These are phyloP conservation scores for Cercospora canescens DNA, from an alignment of 2,329 filamentous ascomycete species.

Conservation along the genomic window DNA sequence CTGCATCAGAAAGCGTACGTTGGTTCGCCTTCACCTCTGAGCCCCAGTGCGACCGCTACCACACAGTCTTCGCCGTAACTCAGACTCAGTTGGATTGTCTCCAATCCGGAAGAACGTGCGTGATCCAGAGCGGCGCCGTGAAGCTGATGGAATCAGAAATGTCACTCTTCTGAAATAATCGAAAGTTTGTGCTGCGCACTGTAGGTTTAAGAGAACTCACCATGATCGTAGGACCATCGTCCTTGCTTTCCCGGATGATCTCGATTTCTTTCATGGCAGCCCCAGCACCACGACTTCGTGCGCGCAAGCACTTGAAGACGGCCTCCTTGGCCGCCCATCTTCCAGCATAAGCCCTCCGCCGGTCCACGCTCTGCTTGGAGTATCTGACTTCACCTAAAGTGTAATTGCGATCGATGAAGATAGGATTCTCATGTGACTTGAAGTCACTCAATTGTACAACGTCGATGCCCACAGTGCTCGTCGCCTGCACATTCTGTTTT, in stretches of 20 bases:
- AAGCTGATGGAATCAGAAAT: not conserved
- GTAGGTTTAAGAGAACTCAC: not conserved
- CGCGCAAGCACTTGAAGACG: slow-evolving; percentile 94
- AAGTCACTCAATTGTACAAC: slow-evolving; percentile 85
- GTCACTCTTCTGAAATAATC: not conserved
- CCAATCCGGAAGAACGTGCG: not conserved
- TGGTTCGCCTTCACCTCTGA: not conserved
- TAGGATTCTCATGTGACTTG: slow-evolving; percentile 94
- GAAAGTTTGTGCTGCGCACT: no score
- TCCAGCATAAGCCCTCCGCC: slow-evolving; percentile 89
- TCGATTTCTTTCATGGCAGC: slow-evolving; percentile 94
- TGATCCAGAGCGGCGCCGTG: not conserved
- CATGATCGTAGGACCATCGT: not conserved
- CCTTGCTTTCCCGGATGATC: slow-evolving; percentile 54
- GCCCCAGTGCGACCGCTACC: not conserved
- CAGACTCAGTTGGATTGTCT: not conserved
- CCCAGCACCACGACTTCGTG: slow-evolving; percentile 81
- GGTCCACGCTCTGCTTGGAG: slow-evolving; percentile 75
- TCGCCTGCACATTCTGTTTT: no score
- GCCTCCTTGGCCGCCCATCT: slow-evolving; percentile 98
- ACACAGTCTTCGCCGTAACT: not conserved
- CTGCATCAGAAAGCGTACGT: not conserved
- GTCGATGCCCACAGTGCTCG: no score
- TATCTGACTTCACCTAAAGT: slow-evolving; percentile 81
- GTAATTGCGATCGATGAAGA: slow-evolving; percentile 94